Base-by-base conservation (phyloP, 2,329 filamentous ascomycete species). In the Pseudogymnoascus sp. region DNA sequence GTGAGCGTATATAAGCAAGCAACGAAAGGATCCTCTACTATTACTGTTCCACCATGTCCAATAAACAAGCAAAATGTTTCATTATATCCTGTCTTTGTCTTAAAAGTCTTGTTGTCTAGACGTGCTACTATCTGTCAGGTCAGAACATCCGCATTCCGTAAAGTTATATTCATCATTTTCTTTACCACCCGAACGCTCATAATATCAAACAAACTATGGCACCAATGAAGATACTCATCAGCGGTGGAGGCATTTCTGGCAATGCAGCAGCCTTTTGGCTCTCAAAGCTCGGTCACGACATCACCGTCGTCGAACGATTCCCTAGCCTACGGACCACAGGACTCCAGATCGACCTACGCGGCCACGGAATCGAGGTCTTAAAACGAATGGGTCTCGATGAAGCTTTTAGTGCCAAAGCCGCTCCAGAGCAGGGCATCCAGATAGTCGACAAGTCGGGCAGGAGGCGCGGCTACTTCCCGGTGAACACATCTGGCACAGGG, bases 301-400 rank as follows among this genome's bases (percentile, higher is more conserved):
- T 77, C 40, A 77, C 76, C 1, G 64, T 81, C 33, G 67, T 80
- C 37, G 79, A 81, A 66, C 75, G 78, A 1, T 75, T 67, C 35
- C 70, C 76, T 2, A 59, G 47, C 1, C 70, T 84, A 0, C 77
- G 82, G 1, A 72, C 75, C 1, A 74, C 75, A 0, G 83, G 83
- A 0, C 77, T 80, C 3, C 81, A 84, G 59, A 71, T 86, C 29
- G 84, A 86, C 68, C 72, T 86, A 2, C 78, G 81, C 2, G 79
- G 76, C 11, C 76, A 78, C 21, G 82, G 79, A 0, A 76, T 85
- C 50, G 74, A 81, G 16, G 77, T 82, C 6, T 70, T 83, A 14
- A 77, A 75, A 62, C 76, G 76, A 2, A 82, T 85, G 81, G 81
- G 80, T 0, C 70, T 85, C 2, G 72, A 81, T 33, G 68, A 78